phyloP scores from a whole-genome alignment of 2,329 filamentous ascomycete genomes.

The Arthroderma sp. region DNA sequence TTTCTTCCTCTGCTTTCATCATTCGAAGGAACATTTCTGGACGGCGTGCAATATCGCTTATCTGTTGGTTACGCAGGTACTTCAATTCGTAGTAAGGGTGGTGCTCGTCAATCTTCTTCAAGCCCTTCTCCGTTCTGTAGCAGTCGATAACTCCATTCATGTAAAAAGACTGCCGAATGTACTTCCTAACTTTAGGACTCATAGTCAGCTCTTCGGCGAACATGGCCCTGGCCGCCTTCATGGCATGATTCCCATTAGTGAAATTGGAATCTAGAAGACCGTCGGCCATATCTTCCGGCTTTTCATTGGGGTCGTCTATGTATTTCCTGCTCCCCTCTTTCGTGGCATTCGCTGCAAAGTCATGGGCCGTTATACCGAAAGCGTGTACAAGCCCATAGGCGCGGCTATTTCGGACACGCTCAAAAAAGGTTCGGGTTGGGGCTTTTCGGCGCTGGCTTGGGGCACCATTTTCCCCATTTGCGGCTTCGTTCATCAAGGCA shows the following conservation, averaged over 20 bases:
- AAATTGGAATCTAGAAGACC: conserved; percentile 60
- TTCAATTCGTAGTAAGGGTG: conserved; percentile 98
- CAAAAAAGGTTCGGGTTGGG: conserved; percentile 66
- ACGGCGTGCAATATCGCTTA: conserved; percentile 63
- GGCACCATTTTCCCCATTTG: conserved; percentile 44
- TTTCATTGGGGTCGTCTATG: conserved; percentile 68
- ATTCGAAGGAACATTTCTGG: conserved; percentile 92
- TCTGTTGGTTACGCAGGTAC: conserved; percentile 80
- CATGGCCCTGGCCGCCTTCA: conserved; percentile 70
- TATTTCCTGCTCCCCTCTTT: conserved; percentile 65
- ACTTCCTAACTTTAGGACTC: conserved; percentile 79
- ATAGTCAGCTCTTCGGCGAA: conserved; percentile 81
- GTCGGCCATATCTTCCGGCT: conserved; percentile 79
- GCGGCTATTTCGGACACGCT: conserved; percentile 67
- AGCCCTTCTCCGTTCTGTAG: conserved; percentile 80
- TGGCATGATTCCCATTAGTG: conserved; percentile 58
- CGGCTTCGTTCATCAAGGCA: conserved; percentile 43
- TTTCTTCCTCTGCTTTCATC: conserved; percentile 93
- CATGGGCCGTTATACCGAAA: conserved; percentile 80
- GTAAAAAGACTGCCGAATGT: conserved; percentile 73
- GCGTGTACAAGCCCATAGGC: conserved; percentile 74
- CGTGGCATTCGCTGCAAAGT: conserved; percentile 74
- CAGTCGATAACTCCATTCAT: conserved; percentile 74
- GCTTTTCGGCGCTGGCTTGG: conserved; percentile 66
- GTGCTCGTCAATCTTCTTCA: conserved; percentile 84